Evolutionary conservation across 1,284 basidiomycete species (phyloP).

Genomic region (Naganishia sp.): DNA sequence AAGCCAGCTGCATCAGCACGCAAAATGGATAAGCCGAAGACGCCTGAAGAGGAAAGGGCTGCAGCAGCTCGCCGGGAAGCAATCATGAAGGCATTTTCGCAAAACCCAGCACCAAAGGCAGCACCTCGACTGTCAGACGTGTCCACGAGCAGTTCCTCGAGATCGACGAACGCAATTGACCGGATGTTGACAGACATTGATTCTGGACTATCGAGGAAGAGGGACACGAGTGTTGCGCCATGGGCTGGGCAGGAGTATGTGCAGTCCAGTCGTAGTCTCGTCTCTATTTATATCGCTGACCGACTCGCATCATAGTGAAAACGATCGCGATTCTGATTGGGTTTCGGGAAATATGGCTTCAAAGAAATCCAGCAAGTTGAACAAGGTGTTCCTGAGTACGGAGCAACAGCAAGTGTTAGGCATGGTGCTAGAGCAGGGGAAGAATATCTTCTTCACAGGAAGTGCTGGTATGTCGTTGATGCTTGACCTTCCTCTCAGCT

Average conservation of each 20-base stretch:
- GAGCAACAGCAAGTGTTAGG: constrained; percentile 81
- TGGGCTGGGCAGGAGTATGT: constrained; percentile 22
- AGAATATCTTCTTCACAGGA: constrained; percentile 95
- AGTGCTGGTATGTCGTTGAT: constrained; percentile 72
- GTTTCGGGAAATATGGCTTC: constrained; percentile 14
- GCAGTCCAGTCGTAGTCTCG: background rate
- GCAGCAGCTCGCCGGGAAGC: constrained; percentile 46
- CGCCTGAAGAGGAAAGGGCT: constrained; percentile 36
- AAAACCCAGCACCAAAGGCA: constrained; percentile 32
- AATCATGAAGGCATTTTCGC: constrained; percentile 46
- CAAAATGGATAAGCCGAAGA: constrained; percentile 23
- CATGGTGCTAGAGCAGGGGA: constrained; percentile 65
- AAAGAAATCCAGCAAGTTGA: constrained; percentile 45
- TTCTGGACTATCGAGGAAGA: constrained; percentile 19
- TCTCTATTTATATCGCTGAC: background rate
- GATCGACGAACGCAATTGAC: constrained; percentile 19
- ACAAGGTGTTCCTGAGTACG: constrained; percentile 63
- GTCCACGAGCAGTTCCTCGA: constrained; percentile 12
- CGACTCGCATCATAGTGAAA: background rate
- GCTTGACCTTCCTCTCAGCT: background rate
- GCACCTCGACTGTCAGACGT: constrained; percentile 19
- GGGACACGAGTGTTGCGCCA: constrained; percentile 22
- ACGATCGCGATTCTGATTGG: constrained; percentile 7
- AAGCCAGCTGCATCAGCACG: constrained; percentile 10
- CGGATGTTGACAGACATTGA: constrained; percentile 20